phyloP scores from a whole-genome alignment of 192 early-diverging fungal species.

The Oehlia diaphana region DNA sequence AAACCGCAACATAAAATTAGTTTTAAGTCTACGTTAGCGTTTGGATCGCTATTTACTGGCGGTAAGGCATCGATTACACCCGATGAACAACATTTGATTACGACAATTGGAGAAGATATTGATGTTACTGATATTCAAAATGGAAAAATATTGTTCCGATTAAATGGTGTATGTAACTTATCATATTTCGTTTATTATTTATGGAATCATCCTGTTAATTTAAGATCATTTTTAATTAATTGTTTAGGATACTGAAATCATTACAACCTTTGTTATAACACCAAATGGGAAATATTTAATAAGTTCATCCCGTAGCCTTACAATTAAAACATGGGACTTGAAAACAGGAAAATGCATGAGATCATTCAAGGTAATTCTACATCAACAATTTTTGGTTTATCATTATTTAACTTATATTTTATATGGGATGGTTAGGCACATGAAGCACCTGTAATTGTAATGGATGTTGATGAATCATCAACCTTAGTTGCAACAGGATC shows the following conservation, averaged over 20 bases:
- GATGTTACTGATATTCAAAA: slow-evolving; percentile 69
- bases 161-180: slow-evolving; percentile 59
- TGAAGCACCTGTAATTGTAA: slow-evolving; percentile 89
- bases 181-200: not conserved
- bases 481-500: slow-evolving; percentile 95
- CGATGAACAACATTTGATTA: slow-evolving; percentile 70
- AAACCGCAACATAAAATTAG: no score
- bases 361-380: slow-evolving; percentile 58
- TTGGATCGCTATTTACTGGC: slow-evolving; percentile 91
- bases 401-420: not conserved
- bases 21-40: slow-evolving; percentile 72
- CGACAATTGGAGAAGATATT: slow-evolving; percentile 83
- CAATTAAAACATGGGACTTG: slow-evolving; percentile 78
- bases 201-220: not conserved
- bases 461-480: slow-evolving; percentile 88
- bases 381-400: no score
- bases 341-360: slow-evolving; percentile 57
- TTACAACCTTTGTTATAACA: slow-evolving; percentile 85
- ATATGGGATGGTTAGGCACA: slow-evolving; percentile 62
- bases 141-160: slow-evolving; percentile 59
- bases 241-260: slow-evolving; percentile 72
- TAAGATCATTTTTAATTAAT: not conserved
- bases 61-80: slow-evolving; percentile 72
- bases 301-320: slow-evolving; percentile 77
- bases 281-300: slow-evolving; percentile 78